A percentile compares a stretch with the other conserved stretches of the same genome.
These are phyloP conservation scores for Lycium barbarum DNA, from an alignment of 257 asterid species.

Conservation along the genomic window DNA sequence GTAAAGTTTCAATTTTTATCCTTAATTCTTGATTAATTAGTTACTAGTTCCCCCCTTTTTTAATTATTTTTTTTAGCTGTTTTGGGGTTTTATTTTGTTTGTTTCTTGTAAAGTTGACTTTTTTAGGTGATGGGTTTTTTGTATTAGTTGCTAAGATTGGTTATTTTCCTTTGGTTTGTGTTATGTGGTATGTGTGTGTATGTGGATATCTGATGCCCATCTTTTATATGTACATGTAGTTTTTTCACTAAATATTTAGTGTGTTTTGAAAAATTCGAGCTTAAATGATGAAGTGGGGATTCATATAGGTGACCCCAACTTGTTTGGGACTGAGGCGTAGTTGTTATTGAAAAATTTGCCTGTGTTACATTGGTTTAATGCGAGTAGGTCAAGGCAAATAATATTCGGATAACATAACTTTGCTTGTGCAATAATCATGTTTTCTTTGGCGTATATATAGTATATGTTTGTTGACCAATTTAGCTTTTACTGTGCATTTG, in stretches of 20 bases:
- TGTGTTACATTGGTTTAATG: background rate
- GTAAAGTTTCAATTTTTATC: slow-evolving; percentile 32
- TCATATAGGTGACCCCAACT: background rate
- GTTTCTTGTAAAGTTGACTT: slow-evolving; percentile 38
- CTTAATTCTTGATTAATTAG: background rate
- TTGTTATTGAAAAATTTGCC: background rate
- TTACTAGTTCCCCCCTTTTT: background rate
- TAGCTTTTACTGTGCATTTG: slow-evolving; percentile 6
- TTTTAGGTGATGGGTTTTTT: background rate
- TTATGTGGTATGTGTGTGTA: slow-evolving; percentile 22
- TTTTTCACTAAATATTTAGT: background rate
- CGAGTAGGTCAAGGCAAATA: background rate
- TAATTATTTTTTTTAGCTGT: too few relatives aligned
- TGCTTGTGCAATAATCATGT: background rate
- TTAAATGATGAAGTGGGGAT: background rate
- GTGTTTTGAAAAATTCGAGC: background rate
- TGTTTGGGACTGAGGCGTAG: background rate
- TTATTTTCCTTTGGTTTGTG: background rate
- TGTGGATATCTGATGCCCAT: background rate
- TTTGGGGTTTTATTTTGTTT: background rate
- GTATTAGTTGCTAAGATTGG: background rate
- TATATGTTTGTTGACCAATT: background rate
- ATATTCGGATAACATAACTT: background rate
- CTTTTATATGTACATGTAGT: background rate
- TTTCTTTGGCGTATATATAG: background rate